phyloP scores from a whole-genome alignment of 2,329 filamentous ascomycete genomes.

The Neospermospora avenae region DNA sequence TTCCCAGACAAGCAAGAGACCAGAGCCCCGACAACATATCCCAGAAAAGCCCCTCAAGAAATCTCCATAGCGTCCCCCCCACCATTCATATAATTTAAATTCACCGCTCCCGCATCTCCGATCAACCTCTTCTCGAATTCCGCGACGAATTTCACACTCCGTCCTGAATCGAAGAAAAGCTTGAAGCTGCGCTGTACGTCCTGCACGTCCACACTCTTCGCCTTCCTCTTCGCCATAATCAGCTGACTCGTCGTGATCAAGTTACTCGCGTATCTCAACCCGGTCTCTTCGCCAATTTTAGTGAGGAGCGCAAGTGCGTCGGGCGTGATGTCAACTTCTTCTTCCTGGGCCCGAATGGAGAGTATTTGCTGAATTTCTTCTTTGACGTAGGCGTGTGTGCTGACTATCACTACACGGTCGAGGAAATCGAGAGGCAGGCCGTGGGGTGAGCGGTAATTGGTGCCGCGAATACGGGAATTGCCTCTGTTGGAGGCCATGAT shows the following conservation, averaged over 20 bases:
- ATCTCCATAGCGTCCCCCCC: conserved; percentile 67
- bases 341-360: conserved; percentile 87
- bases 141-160: conserved; percentile 86
- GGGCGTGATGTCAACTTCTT: conserved; percentile 87
- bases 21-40: background rate
- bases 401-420: conserved; percentile 93
- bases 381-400: conserved; percentile 76
- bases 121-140: conserved; percentile 93
- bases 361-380: conserved; percentile 93
- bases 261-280: conserved; percentile 94
- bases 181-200: conserved; percentile 93
- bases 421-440: conserved; percentile 94
- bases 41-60: conserved; percentile 24
- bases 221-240: conserved; percentile 78
- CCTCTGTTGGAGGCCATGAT: conserved; percentile 99
- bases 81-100: conserved; percentile 56
- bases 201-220: conserved; percentile 77
- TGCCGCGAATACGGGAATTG: conserved; percentile 86
- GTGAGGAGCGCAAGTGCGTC: conserved; percentile 90
- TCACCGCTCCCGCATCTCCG: conserved; percentile 77
- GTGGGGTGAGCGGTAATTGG: conserved; percentile 89
- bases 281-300: conserved; percentile 91
- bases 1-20: too few species aligned
- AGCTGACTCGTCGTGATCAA: conserved; percentile 93
- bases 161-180: conserved; percentile 85